Evolutionary conservation across 176 grass and related monocot genomes (phyloP), one percentile per base, ranked within the genome.

Genomic region (Chrysopogon serrulatus): DNA sequence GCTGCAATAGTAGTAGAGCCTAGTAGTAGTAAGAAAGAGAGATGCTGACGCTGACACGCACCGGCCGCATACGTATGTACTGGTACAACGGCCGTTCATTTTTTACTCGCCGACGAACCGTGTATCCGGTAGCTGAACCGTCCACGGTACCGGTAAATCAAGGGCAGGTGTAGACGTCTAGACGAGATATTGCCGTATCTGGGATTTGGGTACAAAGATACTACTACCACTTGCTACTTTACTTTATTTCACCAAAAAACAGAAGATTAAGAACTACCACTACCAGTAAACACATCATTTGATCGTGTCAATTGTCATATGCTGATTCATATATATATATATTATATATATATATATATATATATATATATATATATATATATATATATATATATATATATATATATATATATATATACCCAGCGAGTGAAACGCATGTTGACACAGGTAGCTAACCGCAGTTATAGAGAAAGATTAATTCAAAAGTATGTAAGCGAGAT

Each of bases 121-220:
- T 63, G 31, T 63, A 15, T 60, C 60, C 10, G 67, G 36, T 82
- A 34, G 86, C 67, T 83, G 59, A 73, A 83, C 86, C 47, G 90
- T 48, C 78, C 74, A 88, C 78, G 73, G 59, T 65, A 67, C 48
- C 18, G 68, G 86, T 78, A 73, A 80, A 84, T 77, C 31, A 31
- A 21, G 65, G 21, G 69, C 32, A 84, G 61, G 64, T 37, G 6
- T 36, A 49, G 61, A 47, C 2, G n/a, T n/a, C n/a, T n/a, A n/a
- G n/a, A n/a, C n/a, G n/a, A n/a, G 37, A 15, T 43, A 26, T 79
- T 21, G 37, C 84, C 73, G 57, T 82, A 82, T 79, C 23, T 26
- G 65, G 48, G 32, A 68, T 77, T 31, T 76, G 5, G 69, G 23
- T 63, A 41, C 21, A 67, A 65, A 17, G 18, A 51, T 49, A 71